Evolutionary conservation across 768 basidiomycete species (phyloP).

Genomic region (Phylloporus arenicola): DNA sequence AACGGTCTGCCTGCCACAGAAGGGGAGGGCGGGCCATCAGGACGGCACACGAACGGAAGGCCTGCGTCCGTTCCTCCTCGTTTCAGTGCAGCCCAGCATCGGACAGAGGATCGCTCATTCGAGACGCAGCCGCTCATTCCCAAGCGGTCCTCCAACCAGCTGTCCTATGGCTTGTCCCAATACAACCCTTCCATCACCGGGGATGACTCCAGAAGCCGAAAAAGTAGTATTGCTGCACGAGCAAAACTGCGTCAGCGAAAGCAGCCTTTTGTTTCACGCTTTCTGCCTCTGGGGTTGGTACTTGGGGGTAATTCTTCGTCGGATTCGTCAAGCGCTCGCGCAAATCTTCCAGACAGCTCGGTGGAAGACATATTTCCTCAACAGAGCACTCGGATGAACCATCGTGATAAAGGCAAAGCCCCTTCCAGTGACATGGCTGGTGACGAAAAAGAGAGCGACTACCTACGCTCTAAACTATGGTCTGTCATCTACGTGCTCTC

Average conservation of each 20-base stretch:
- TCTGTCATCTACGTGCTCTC: slow-evolving; percentile 28
- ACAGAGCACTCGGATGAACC: slow-evolving; percentile 2
- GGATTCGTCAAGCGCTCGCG: neutral
- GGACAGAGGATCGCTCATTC: slow-evolving; percentile 6
- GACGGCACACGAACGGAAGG: slow-evolving; percentile 1
- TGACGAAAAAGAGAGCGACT: slow-evolving; percentile 58
- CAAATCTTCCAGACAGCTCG: neutral
- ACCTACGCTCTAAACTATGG: slow-evolving; percentile 84
- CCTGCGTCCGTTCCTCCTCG: neutral
- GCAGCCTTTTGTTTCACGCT: slow-evolving; percentile 31
- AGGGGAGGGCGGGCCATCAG: slow-evolving; percentile 8
- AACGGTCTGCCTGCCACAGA: no score
- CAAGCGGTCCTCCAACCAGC: slow-evolving; percentile 20
- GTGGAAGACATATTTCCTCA: slow-evolving; percentile 36
- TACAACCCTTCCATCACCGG: slow-evolving; percentile 3
- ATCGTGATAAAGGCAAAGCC: slow-evolving; percentile 4
- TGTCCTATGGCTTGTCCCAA: slow-evolving; percentile 16
- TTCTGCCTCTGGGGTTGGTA: slow-evolving; percentile 28
- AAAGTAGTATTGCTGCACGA: slow-evolving; percentile 18
- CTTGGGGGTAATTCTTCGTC: slow-evolving; percentile 10
- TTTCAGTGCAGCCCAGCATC: slow-evolving; percentile 7
- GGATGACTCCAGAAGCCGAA: slow-evolving; percentile 28
- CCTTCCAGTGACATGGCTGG: slow-evolving; percentile 18
- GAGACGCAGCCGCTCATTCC: slow-evolving; percentile 29
- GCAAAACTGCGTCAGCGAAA: slow-evolving; percentile 22